These are phyloP conservation scores for Candida sp. DNA, from an alignment of 1,139 yeast species.

Conservation along the genomic window DNA sequence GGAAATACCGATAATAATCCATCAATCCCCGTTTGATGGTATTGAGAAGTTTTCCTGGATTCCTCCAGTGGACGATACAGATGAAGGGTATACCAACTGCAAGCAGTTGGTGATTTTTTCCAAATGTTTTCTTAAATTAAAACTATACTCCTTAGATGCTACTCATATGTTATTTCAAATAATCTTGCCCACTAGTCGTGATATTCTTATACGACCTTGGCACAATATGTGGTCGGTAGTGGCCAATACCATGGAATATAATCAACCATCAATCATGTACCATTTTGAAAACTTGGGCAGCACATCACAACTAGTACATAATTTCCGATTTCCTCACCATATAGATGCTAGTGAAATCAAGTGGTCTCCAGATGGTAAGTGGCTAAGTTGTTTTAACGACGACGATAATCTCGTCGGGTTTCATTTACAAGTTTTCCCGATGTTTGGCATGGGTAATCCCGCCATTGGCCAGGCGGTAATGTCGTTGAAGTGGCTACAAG, in stretches of 20 bases:
- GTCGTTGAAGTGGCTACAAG: slow-evolving; percentile 1
- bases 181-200: slow-evolving; percentile 22
- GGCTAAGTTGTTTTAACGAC: slow-evolving; percentile 28
- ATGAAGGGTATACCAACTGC: slow-evolving; percentile 25
- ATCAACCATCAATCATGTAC: slow-evolving; percentile 21
- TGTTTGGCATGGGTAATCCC: slow-evolving; percentile 18
- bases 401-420: slow-evolving; percentile 27
- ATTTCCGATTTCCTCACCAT: slow-evolving; percentile 17
- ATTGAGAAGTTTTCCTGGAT: slow-evolving; percentile 35
- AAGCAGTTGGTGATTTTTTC: slow-evolving; percentile 34
- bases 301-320: slow-evolving; percentile 21
- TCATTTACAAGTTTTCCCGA: slow-evolving; percentile 23
- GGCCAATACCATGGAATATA: slow-evolving; percentile 13
- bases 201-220: slow-evolving; percentile 15
- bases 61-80: slow-evolving; percentile 15
- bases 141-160: slow-evolving; percentile 37
- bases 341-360: slow-evolving; percentile 12
- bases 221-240: slow-evolving; percentile 29
- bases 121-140: slow-evolving; percentile 21
- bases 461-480: neutral
- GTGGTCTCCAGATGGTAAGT: slow-evolving; percentile 36
- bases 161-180: slow-evolving; percentile 30
- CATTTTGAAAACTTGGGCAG: slow-evolving; percentile 37
- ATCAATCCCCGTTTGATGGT: slow-evolving; percentile 29
- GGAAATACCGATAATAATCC: slow-evolving; percentile 25